Conservation (phyloP, 2,329 filamentous ascomycete genomes). For the Chaetomiaceae sp. region DNA sequence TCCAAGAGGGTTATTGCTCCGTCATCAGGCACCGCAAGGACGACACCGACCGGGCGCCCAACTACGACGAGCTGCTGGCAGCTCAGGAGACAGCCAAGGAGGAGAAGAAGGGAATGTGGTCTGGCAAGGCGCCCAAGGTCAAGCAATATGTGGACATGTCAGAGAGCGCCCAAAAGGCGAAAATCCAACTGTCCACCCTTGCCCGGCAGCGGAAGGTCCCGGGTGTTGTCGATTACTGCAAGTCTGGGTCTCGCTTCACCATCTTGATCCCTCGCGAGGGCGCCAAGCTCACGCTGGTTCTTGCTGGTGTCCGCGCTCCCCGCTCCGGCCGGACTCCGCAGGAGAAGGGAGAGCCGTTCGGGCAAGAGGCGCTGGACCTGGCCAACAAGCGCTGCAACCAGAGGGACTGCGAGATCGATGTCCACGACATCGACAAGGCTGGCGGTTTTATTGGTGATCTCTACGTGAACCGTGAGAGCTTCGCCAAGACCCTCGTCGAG, state of each 20-base stretch:
- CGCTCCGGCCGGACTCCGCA: constrained; percentile 69
- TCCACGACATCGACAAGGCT: constrained; percentile 91
- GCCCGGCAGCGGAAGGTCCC: constrained; percentile 90
- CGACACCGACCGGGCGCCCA: constrained; percentile 86
- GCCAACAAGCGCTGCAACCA: constrained; percentile 86
- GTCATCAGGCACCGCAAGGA: constrained; percentile 94
- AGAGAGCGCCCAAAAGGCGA: constrained; percentile 89
- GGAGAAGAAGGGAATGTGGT: constrained; percentile 93
- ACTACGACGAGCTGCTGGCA: constrained; percentile 83
- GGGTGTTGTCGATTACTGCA: constrained; percentile 93
- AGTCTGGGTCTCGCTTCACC: constrained; percentile 92
- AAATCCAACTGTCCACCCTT: constrained; percentile 82
- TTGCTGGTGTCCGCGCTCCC: constrained; percentile 87
- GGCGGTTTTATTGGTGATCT: constrained; percentile 95
- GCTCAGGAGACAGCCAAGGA: constrained; percentile 80
- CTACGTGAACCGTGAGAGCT: constrained; percentile 91
- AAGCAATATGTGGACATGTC: constrained; percentile 86
- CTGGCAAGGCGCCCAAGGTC: constrained; percentile 75
- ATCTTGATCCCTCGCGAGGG: constrained; percentile 87
- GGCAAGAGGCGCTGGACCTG: constrained; percentile 89
- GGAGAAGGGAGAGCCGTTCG: constrained; percentile 86
- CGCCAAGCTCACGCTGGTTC: constrained; percentile 89
- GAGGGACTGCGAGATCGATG: constrained; percentile 91
- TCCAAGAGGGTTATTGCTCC: constrained; percentile 90
- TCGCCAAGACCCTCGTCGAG: constrained; percentile 87